Base-by-base conservation (phyloP, 1,139 yeast species). In the Casaregolazyma lundiana region DNA sequence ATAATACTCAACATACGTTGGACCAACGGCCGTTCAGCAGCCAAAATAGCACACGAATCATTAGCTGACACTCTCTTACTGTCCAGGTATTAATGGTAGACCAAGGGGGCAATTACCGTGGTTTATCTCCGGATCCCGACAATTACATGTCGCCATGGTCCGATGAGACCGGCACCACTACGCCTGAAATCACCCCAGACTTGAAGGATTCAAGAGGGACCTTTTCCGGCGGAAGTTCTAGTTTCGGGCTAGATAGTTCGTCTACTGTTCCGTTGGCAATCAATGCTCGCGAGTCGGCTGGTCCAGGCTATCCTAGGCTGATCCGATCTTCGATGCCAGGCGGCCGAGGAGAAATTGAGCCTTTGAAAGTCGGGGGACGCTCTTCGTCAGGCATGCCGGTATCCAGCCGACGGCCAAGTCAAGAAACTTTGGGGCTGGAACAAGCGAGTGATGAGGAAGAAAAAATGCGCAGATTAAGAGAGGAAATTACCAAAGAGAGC, bases 401-500 rank as follows among this genome's bases (percentile, higher is more conserved):
- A 4, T 5, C 13, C 11, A 2, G 13, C 13, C 32, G 13, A 6
- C 32, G 15, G 15, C 4, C 32, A 26, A 11, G 11, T n/a, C n/a
- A 26, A 26, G 32, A 26, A 11, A 13, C 11, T 2, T 13, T 26
- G 13, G 15, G 2, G 15, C 13, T 15, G 4, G 6, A 7, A 4
- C 34, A 38, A 16, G 13, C 20, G n/a, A 6, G 17, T 19, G 35
- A 19, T n/a, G 43, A 40, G 21, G 37, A 40, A 19, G 26, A 19
- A 8, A 40, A 40, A 30, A 19, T 40, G 16, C 29, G 30, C 32
- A 35, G 15, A 7, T 46, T 58, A 19, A 44, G 58, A 34, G 61
- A 58, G 30, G 60, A 58, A 34, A 58, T 58, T 13, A 53, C 53
- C 13, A 49, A 57, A 17, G 58, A 56, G 41, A 52, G 52, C 35